Evolutionary conservation across 305 asterid genomes (phyloP), one percentile per base, ranked within the genome.

Genomic region (Euphrasia arctica): DNA sequence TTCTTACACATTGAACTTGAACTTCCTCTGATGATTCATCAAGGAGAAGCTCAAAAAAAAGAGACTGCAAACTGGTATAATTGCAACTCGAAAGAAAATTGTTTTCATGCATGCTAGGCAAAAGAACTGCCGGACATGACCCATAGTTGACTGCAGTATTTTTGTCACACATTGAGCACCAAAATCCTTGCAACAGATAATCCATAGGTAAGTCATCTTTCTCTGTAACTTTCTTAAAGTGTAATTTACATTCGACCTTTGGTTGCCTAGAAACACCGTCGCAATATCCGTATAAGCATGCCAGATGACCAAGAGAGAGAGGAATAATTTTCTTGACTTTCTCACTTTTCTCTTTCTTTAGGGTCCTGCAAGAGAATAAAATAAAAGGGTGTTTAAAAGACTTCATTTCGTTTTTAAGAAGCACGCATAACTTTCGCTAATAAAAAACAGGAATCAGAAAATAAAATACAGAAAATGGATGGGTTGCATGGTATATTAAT

Each of bases 81-180:
- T 86, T 83, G 75, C 80, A 85, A 65, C 66, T 72, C 60, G 63
- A 60, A 70, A 73, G 65, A 64, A 70, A 73, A 66, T 66, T 77
- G 45, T 36, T 34, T 65, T 76, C 63, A 13, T 69, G 82, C 52
- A 64, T 63, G 71, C 75, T 72, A 50, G 74, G 82, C 61, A 62
- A 77, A 74, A 58, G 36, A 68, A 70, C 63, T 64, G 73, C 63
- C 55, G 80, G 79, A 72, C 75, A 76, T 58, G 84, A 65, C 54
- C 65, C 77, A 68, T 48, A 36, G 69, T 73, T 70, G 28, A 65
- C 73, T 67, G 65, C 48, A 58, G 43, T 64, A 72, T 68, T 77
- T 49, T 55, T 71, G 80, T 93, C 97, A 83, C 99, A 93, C 75
- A 80, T 82, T 28, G 95, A 86, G 69, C 99, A 93, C 83, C 85